Conservation (phyloP, 2,329 filamentous ascomycete genomes). For the Paraphaeosphaeria sporulosa region DNA sequence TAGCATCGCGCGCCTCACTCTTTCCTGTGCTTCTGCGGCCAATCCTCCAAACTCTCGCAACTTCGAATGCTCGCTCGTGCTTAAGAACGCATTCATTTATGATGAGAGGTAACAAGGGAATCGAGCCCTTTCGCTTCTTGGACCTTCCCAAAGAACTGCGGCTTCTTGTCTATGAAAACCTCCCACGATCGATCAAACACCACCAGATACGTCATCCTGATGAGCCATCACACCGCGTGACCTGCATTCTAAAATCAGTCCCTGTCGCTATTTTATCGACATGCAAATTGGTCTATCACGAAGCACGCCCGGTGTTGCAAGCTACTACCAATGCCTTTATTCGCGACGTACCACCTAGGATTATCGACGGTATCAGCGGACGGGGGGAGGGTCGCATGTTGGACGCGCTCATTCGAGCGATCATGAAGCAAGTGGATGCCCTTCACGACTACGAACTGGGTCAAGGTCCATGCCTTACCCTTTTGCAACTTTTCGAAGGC, state of each 20-base stretch:
- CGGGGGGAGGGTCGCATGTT: slow-evolving; percentile 20
- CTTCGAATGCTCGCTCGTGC: background rate
- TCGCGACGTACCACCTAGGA: slow-evolving; percentile 13
- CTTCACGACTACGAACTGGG: slow-evolving; percentile 5
- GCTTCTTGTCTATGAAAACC: slow-evolving; percentile 12
- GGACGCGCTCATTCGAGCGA: slow-evolving; percentile 16
- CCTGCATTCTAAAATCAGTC: slow-evolving; percentile 14
- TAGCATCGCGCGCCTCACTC: slow-evolving; percentile 26
- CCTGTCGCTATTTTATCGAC: slow-evolving; percentile 18
- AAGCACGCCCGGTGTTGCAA: slow-evolving; percentile 11
- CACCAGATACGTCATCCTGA: slow-evolving; percentile 18
- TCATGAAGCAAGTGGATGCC: slow-evolving; percentile 14
- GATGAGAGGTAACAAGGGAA: slow-evolving; percentile 3
- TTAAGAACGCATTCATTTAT: background rate
- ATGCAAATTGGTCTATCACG: slow-evolving; percentile 14
- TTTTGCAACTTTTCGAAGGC: slow-evolving; percentile 16
- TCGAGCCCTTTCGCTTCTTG: slow-evolving; percentile 16
- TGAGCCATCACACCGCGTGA: slow-evolving; percentile 19
- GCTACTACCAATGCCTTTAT: slow-evolving; percentile 12
- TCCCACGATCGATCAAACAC: slow-evolving; percentile 16
- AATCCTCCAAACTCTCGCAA: background rate
- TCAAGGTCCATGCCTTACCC: slow-evolving; percentile 13
- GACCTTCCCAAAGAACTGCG: slow-evolving; percentile 17
- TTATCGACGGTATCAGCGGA: slow-evolving; percentile 18
- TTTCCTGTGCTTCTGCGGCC: background rate